Evolutionary conservation across 2,329 filamentous ascomycete species (phyloP).

Genomic region (Acarospora socialis): DNA sequence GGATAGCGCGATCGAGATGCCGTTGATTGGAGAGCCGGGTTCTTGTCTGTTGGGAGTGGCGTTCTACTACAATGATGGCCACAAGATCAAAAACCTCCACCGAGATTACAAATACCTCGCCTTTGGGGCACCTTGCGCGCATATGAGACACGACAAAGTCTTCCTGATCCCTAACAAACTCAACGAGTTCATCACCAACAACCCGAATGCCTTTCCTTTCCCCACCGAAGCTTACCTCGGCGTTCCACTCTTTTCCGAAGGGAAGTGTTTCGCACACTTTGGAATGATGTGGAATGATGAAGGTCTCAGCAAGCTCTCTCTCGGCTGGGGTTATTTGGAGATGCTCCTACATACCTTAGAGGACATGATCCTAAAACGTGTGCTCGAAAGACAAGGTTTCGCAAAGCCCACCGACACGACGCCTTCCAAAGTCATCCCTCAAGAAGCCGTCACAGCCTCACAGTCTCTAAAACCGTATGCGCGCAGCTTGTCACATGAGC

Average conservation of each 20-base stretch:
- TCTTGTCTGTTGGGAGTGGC: constrained; percentile 51
- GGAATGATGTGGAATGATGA: constrained; percentile 57
- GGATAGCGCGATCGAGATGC: constrained; percentile 44
- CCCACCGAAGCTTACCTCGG: constrained; percentile 53
- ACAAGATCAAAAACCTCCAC: constrained; percentile 37
- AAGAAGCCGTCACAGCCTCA: constrained; percentile 41
- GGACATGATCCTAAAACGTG: constrained; percentile 46
- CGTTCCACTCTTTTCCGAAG: constrained; percentile 49
- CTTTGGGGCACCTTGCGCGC: constrained; percentile 49
- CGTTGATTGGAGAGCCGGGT: constrained; percentile 44
- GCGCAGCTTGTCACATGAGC: constrained; percentile 56
- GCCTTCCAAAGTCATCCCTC: constrained; percentile 33
- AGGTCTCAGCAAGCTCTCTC: constrained; percentile 38
- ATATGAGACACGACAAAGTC: constrained; percentile 59
- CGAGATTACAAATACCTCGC: constrained; percentile 50
- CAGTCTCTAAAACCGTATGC: constrained; percentile 59
- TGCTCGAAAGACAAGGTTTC: constrained; percentile 40
- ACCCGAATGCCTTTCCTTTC: constrained; percentile 46
- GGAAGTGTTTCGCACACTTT: constrained; percentile 53
- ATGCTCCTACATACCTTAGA: constrained; percentile 55
- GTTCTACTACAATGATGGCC: constrained; percentile 51
- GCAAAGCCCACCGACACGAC: constrained; percentile 19
- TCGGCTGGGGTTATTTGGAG: constrained; percentile 54
- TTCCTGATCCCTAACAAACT: constrained; percentile 52
- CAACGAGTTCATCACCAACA: constrained; percentile 43